These are phyloP conservation scores for Curvularia spicifera DNA, from an alignment of 2,329 filamentous ascomycete genomes.

Conservation along the genomic window DNA sequence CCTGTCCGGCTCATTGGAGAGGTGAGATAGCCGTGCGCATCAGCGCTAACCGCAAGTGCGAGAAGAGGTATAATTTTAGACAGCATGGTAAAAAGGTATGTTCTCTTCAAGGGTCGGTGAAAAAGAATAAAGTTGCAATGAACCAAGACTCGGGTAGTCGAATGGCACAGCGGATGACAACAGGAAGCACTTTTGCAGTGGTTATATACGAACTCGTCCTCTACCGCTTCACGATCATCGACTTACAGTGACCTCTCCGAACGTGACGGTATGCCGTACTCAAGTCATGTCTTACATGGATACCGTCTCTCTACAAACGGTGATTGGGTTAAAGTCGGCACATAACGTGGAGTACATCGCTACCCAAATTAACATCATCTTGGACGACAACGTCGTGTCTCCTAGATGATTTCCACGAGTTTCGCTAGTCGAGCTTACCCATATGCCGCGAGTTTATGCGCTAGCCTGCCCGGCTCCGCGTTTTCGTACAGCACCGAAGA, in stretches of 20 bases:
- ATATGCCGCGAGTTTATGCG: constrained; percentile 2
- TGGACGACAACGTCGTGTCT: not conserved
- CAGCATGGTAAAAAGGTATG: constrained; percentile 23
- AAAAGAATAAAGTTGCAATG: not conserved
- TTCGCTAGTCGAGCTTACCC: constrained; percentile 3
- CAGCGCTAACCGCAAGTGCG: constrained; percentile 27
- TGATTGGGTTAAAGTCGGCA: constrained; percentile 17
- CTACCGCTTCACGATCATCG: not conserved
- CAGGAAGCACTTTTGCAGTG: not conserved
- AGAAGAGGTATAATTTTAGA: constrained; percentile 23
- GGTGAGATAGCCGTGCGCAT: constrained; percentile 43
- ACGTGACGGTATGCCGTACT: not conserved
- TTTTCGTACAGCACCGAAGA: constrained; percentile 5
- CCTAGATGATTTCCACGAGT: not conserved
- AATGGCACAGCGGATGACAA: not conserved
- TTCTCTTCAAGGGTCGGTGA: not conserved
- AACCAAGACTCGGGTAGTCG: not conserved
- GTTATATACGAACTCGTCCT: constrained; percentile 6
- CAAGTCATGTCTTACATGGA: not conserved
- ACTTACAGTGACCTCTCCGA: not conserved
- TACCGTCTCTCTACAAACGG: not conserved
- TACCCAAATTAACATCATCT: not conserved
- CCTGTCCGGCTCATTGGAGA: constrained; percentile 45
- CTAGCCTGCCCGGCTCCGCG: constrained; percentile 8
- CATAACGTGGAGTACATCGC: not conserved